phyloP scores from a whole-genome alignment of 768 basidiomycete genomes.

The Lyophyllum shimeji region DNA sequence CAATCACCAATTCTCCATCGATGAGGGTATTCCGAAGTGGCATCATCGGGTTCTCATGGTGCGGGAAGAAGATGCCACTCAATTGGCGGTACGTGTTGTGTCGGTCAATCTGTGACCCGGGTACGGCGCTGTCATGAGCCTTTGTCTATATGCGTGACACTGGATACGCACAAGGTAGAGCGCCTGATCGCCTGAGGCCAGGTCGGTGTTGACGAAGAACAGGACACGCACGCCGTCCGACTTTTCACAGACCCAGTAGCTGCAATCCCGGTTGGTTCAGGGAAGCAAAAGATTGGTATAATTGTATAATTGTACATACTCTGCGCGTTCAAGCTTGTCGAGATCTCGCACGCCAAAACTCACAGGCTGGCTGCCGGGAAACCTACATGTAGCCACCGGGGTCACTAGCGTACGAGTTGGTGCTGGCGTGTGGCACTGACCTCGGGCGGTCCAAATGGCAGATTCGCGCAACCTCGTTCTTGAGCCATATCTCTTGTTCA shows the following conservation, averaged over 20 bases:
- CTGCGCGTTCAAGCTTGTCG: conserved; percentile 74
- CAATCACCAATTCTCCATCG: conserved; percentile 93
- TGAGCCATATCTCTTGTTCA: conserved; percentile 67
- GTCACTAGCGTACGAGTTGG: conserved; percentile 1
- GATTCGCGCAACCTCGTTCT: conserved; percentile 56
- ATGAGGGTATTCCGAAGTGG: conserved; percentile 80
- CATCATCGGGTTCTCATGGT: conserved; percentile 67
- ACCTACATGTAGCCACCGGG: conserved; percentile 43
- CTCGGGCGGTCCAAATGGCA: conserved; percentile 66
- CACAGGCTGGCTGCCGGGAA: conserved; percentile 95
- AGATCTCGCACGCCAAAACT: conserved; percentile 78
- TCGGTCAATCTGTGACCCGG: conserved; percentile 76
- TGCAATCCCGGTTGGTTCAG: conserved; percentile 31
- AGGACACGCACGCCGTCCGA: conserved; percentile 94
- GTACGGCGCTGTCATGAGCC: neutral
- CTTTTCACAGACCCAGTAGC: conserved; percentile 99
- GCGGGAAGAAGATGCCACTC: conserved; percentile 84
- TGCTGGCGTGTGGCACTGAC: conserved; percentile 37
- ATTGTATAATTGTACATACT: conserved; percentile 49
- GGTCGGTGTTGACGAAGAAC: conserved; percentile 70
- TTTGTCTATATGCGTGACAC: neutral
- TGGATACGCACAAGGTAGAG: conserved; percentile 70
- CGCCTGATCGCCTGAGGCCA: conserved; percentile 46
- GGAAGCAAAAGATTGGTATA: too few relatives aligned
- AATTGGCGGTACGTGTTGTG: conserved; percentile 84